Evolutionary conservation across 225 moss, liverwort and hornwort species (phyloP).

Genomic region (Polytrichum formosum): DNA sequence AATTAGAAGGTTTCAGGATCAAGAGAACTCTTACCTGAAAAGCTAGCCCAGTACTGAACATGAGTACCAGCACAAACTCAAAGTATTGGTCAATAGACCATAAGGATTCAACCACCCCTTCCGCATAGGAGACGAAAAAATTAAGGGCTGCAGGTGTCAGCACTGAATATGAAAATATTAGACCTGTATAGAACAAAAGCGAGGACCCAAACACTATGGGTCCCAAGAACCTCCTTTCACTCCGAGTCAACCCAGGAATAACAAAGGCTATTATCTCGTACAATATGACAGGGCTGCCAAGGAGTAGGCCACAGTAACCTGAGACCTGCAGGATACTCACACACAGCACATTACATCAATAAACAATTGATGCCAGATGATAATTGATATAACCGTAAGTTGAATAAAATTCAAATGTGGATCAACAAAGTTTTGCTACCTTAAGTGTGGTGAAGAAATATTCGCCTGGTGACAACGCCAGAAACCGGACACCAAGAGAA

Average conservation of each 20-base stretch:
- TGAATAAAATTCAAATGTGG: not conserved
- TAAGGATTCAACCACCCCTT: conserved; percentile 94
- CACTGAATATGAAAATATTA: conserved; percentile 79
- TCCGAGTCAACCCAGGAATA: conserved; percentile 84
- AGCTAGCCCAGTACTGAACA: conserved; percentile 95
- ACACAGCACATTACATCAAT: conserved; percentile 10
- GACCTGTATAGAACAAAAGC: conserved; percentile 76
- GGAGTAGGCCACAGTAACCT: conserved; percentile 88
- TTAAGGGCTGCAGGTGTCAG: conserved; percentile 97
- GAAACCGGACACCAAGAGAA: conserved; percentile 81
- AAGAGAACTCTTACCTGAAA: conserved; percentile 66
- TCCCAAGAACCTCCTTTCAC: conserved; percentile 81
- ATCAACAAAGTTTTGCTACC: conserved; percentile 28
- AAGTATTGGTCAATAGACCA: conserved; percentile 99
- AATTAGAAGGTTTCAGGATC: not conserved
- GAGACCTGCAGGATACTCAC: conserved; percentile 59
- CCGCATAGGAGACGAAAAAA: conserved; percentile 89
- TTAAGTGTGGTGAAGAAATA: conserved; percentile 97
- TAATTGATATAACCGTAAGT: not conserved
- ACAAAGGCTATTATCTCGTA: conserved; percentile 95
- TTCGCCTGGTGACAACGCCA: conserved; percentile 95
- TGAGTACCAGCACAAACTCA: conserved; percentile 94
- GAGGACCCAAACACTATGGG: conserved; percentile 92
- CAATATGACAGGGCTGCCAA: conserved; percentile 90
- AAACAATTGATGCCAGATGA: too few relatives aligned